Evolutionary conservation across 305 asterid genomes (phyloP), one percentile per base, ranked within the genome.

Genomic region (Fraxinus dipetala): DNA sequence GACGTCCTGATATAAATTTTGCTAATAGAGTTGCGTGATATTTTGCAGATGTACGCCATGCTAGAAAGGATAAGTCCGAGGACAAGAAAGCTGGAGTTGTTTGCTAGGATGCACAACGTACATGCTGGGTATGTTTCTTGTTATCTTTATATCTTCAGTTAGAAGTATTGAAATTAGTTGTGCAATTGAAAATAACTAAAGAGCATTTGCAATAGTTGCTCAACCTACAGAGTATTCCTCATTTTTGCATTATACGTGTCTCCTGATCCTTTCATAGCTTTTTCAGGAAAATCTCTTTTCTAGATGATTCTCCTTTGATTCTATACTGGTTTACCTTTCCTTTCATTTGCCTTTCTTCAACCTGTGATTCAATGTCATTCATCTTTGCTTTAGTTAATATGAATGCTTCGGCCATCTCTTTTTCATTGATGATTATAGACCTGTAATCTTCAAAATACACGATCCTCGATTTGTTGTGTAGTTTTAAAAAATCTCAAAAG

Each of bases 31-130:
- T 73, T 77, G 79, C 35, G 22, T 88, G 77, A 45, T 34, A 70
- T 80, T 79, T 72, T 81, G 6, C 81, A 95, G 99, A 96, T 96
- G 99, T 94, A 96, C 85, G 86, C 98, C 31, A 89, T 96, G 98
- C 88, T 96, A 85, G 98, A 96, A 89, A 89, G 98, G 86, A 85
- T 96, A 79, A 96, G 98, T 92, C 98, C 98, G 26, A 86, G 98
- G 88, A 94, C 99, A 59, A 91, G 99, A 87, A 96, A 96, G 90
- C 90, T 96, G 89, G 99, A 96, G 91, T 85, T 96, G 88, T 96
- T 96, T 89, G 99, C 99, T 9, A 88, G 99, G 89, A 89, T 93
- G 97, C 98, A 96, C 89, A 96, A 94, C 36, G 93, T 89, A 54
- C 97, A 96, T 79, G 90, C 95, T 40, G 99, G 99, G 99, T 96